phyloP scores from a whole-genome alignment of 257 asterid species.

The Solanum tarapatanum region DNA sequence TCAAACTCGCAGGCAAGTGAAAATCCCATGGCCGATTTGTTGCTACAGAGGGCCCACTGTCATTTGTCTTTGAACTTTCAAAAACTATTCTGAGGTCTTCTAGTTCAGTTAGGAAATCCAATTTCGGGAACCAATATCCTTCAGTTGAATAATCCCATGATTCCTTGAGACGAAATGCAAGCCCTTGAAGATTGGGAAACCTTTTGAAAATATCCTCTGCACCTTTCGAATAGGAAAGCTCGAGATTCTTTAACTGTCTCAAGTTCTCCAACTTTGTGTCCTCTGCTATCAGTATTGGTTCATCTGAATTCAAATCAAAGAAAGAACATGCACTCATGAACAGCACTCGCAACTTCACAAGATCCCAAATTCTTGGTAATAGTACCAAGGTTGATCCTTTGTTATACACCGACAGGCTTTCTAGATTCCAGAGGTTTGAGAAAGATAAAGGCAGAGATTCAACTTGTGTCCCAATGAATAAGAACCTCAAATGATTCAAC shows the following conservation, averaged over 20 bases:
- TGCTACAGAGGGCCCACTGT: background rate
- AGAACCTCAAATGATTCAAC: background rate
- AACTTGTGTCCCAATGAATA: too few species aligned
- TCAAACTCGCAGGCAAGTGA: background rate
- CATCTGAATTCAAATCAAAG: background rate
- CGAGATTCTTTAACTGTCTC: background rate
- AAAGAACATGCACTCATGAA: background rate
- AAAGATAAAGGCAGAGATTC: background rate
- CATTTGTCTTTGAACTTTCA: background rate
- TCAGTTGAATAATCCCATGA: background rate
- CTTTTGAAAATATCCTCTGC: background rate
- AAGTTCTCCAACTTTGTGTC: too few species aligned
- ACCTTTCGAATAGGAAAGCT: background rate
- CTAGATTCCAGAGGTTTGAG: background rate
- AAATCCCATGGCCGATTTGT: background rate
- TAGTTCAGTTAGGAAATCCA: background rate
- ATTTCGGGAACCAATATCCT: background rate
- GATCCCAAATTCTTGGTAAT: background rate
- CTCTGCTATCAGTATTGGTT: background rate
- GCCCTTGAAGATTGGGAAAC: background rate
- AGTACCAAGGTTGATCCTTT: background rate
- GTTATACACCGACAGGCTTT: fast-evolving
- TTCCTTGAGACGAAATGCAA: background rate
- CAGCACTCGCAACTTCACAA: background rate
- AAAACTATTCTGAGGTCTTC: background rate